These are phyloP conservation scores for Barnettozyma pratensis DNA, from an alignment of 805 yeast genomes.

Conservation along the genomic window DNA sequence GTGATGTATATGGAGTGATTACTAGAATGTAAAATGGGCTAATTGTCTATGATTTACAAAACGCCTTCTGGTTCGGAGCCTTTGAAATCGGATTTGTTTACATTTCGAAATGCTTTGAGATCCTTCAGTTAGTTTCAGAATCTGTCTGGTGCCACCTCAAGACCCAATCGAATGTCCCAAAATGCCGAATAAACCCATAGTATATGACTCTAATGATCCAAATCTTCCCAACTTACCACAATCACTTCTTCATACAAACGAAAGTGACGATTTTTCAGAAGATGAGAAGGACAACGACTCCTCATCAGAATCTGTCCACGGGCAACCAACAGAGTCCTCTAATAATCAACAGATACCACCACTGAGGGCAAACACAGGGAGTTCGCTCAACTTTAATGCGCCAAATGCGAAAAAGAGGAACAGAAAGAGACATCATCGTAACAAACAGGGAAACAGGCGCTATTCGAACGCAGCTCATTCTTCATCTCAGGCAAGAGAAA, in stretches of 20 bases:
- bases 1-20: no score
- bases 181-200: conserved; percentile 1
- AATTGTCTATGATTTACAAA: no score
- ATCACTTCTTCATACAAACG: conserved; percentile 16
- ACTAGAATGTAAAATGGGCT: no score
- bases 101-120: no score
- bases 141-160: no score
- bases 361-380: not conserved
- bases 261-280: conserved; percentile 21
- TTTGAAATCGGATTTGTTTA: no score
- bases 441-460: conserved; percentile 14
- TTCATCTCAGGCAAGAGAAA: conserved; percentile 29
- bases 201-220: conserved; percentile 40
- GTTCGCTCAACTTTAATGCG: not conserved
- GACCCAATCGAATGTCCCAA: not conserved
- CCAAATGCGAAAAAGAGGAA: conserved; percentile 1
- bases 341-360: not conserved
- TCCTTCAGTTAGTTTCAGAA: no score
- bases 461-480: conserved; percentile 35
- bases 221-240: conserved; percentile 35
- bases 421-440: conserved; percentile 3
- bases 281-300: conserved; percentile 2
- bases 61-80: no score
- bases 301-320: no score
- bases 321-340: no score